Percentiles rank a stretch among this genome's conserved stretches.
Evolutionary conservation across 2,329 filamentous ascomycete species (phyloP).

Genomic region (Ustulina deusta): DNA sequence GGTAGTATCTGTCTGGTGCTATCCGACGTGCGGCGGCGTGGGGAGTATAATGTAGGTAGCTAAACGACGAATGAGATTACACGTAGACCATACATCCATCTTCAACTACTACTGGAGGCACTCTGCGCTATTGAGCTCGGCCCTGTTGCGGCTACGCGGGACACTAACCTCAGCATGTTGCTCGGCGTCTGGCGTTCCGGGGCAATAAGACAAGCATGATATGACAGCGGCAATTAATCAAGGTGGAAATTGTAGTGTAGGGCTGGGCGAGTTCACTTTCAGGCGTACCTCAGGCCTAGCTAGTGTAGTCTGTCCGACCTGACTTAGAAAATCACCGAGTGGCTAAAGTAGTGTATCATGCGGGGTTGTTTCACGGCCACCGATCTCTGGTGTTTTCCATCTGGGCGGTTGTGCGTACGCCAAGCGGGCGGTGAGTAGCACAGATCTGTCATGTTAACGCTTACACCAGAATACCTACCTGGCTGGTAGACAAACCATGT

Average conservation of each 20-base stretch:
- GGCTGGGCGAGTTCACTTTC: conserved; percentile 11
- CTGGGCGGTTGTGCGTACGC: conserved; percentile 9
- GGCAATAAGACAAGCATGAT: conserved; percentile 12
- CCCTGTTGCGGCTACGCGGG: neutral
- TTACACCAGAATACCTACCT: conserved; percentile 2
- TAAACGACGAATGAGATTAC: neutral
- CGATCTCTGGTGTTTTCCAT: conserved; percentile 4
- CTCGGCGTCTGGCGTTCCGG: conserved; percentile 5
- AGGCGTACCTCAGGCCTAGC: conserved; percentile 1
- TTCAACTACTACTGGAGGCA: neutral
- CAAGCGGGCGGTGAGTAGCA: conserved; percentile 8
- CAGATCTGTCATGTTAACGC: conserved; percentile 18
- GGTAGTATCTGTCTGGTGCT: neutral
- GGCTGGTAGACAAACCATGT: conserved; percentile 1
- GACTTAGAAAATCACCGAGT: conserved; percentile 26
- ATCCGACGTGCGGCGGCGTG: conserved; percentile 20
- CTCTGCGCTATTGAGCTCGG: neutral
- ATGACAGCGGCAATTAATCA: conserved; percentile 7
- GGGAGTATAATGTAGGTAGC: no score
- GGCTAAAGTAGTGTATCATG: conserved; percentile 12
- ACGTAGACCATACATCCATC: neutral
- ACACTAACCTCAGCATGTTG: neutral
- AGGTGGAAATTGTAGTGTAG: conserved; percentile 12
- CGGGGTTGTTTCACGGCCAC: conserved; percentile 35
- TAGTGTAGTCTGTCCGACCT: conserved; percentile 13